Evolutionary conservation across 2,329 filamentous ascomycete species (phyloP).

Genomic region (Zarea fungicola): DNA sequence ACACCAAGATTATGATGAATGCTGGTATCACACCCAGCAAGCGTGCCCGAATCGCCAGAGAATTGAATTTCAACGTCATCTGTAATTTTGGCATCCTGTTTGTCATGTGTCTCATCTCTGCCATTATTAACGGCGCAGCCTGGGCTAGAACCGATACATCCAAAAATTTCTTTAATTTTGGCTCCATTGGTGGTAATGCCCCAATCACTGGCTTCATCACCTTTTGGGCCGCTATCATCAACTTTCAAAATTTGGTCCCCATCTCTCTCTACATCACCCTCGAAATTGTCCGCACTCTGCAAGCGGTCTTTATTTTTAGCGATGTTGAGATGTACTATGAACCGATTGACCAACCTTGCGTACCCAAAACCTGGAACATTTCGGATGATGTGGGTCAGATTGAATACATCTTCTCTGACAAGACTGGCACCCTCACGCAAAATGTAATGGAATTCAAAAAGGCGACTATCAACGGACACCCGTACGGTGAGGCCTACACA

Average conservation of each 20-base stretch:
- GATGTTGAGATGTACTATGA: conserved; percentile 98
- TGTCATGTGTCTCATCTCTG: conserved; percentile 81
- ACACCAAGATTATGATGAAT: conserved; percentile 99
- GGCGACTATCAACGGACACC: conserved; percentile 89
- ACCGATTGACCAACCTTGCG: conserved; percentile 85
- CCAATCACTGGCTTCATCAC: conserved; percentile 87
- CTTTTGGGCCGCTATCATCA: conserved; percentile 90
- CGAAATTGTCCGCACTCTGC: conserved; percentile 87
- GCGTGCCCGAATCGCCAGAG: conserved; percentile 81
- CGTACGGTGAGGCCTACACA: conserved; percentile 96
- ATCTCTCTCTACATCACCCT: conserved; percentile 97
- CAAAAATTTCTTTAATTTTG: conserved; percentile 76
- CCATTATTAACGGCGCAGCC: conserved; percentile 75
- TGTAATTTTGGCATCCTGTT: conserved; percentile 93
- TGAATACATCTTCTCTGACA: conserved; percentile 98
- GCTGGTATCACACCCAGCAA: conserved; percentile 93
- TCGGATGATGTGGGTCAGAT: conserved; percentile 97
- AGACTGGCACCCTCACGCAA: conserved; percentile 92
- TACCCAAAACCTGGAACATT: conserved; percentile 98
- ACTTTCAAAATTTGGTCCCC: conserved; percentile 98
- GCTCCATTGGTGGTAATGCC: conserved; percentile 70
- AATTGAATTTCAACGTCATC: conserved; percentile 95
- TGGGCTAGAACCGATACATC: conserved; percentile 75
- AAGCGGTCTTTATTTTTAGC: conserved; percentile 96
- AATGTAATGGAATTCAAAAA: conserved; percentile 99